A percentile compares a stretch with the other conserved stretches of the same genome.
Conservation (phyloP, 108 stramenopile genomes). For the Asterionellopsis glacialis region DNA sequence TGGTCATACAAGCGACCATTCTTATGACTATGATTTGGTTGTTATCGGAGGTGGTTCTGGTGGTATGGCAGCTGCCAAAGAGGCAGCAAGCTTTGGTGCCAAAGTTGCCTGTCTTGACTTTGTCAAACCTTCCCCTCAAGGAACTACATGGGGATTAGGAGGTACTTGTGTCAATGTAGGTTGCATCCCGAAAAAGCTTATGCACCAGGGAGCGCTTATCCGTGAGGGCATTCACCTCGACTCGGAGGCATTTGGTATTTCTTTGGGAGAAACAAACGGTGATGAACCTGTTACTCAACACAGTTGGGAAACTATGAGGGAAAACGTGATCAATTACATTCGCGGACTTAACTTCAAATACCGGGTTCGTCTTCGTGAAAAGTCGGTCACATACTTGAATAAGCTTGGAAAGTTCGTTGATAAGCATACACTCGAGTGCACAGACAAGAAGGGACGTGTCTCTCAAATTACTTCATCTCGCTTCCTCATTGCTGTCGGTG, state of each 20-base stretch:
- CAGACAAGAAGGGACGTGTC: constrained; percentile 80
- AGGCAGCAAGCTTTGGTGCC: constrained; percentile 90
- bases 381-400: constrained; percentile 91
- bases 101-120: constrained; percentile 93
- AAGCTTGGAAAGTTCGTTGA: constrained; percentile 82
- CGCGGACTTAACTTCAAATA: constrained; percentile 96
- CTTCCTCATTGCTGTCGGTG: constrained; percentile 93
- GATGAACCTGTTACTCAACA: constrained; percentile 17
- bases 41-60: constrained; percentile 98
- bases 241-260: constrained; percentile 68
- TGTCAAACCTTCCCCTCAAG: constrained; percentile 93
- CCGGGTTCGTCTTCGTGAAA: constrained; percentile 90
- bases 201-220: constrained; percentile 85
- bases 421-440: constrained; percentile 74
- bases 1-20: constrained; percentile 53
- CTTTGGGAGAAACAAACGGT: constrained; percentile 22
- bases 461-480: constrained; percentile 70
- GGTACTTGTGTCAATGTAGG: constrained; percentile 98
- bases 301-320: constrained; percentile 74
- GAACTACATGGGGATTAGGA: constrained; percentile 95
- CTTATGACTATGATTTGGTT: constrained; percentile 94
- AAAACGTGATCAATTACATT: constrained; percentile 93
- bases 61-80: constrained; percentile 91
- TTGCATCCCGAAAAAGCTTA: constrained; percentile 99
- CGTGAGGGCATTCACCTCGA: constrained; percentile 55